Percentiles rank a stretch among this genome's conserved stretches.
Conservation (phyloP, 768 basidiomycete genomes). For the Phanerochaete sordida region DNA sequence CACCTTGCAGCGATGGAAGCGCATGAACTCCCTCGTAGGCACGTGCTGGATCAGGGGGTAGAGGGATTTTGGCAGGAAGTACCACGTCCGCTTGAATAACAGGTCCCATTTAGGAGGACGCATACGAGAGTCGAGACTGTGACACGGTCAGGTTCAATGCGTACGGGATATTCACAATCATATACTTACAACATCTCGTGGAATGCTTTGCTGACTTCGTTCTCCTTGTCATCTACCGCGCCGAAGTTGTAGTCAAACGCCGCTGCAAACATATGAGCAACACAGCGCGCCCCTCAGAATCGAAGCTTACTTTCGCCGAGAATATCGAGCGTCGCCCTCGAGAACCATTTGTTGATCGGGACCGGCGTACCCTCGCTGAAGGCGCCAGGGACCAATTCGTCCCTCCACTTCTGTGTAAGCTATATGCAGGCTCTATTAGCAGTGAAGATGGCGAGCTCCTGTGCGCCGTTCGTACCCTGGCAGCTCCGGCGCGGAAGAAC, state of each 20-base stretch:
- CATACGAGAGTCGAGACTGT: conserved; percentile 26
- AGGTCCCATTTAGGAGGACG: conserved; percentile 19
- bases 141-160: not conserved
- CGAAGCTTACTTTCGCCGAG: conserved; percentile 32
- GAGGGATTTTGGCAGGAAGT: conserved; percentile 24
- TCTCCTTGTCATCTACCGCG: not conserved
- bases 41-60: conserved; percentile 25
- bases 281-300: not conserved
- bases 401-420: conserved; percentile 12
- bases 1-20: conserved; percentile 24
- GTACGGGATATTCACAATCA: not conserved
- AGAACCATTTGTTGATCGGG: conserved; percentile 30
- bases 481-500: conserved; percentile 22
- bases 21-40: conserved; percentile 26
- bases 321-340: conserved; percentile 33
- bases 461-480: conserved; percentile 15
- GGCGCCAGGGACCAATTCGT: conserved; percentile 36
- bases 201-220: not conserved
- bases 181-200: conserved; percentile 17
- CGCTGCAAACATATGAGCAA: not conserved
- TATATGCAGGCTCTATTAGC: not conserved
- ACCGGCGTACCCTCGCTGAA: conserved; percentile 13
- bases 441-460: too few species aligned
- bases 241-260: conserved; percentile 35
- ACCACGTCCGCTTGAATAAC: conserved; percentile 28